phyloP scores from a whole-genome alignment of 2,329 filamentous ascomycete genomes.

The Trichocomaceae sp. region DNA sequence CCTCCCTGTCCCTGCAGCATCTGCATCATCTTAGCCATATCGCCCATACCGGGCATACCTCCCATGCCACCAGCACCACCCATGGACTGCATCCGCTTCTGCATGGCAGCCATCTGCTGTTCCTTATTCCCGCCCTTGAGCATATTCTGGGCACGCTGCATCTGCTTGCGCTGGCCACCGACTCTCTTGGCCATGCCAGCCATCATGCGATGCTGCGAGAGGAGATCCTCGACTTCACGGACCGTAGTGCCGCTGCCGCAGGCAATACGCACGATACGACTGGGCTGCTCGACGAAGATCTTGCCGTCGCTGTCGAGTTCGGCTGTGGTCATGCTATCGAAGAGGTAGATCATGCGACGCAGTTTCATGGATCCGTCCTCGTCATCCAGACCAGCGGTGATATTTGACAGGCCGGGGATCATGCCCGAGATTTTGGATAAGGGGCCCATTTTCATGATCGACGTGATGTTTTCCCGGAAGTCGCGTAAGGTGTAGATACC shows the following conservation, averaged over 20 bases:
- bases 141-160: constrained; percentile 85
- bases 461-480: constrained; percentile 86
- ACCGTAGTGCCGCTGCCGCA: constrained; percentile 86
- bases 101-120: constrained; percentile 93
- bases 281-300: constrained; percentile 85
- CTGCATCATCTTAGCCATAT: constrained; percentile 94
- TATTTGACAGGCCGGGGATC: constrained; percentile 89
- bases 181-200: constrained; percentile 98
- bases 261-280: constrained; percentile 85
- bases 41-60: constrained; percentile 59
- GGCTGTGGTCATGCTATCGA: constrained; percentile 94
- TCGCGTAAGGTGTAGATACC: constrained; percentile 95
- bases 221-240: constrained; percentile 85
- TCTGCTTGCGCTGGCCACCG: constrained; percentile 95
- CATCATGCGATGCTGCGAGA: constrained; percentile 99
- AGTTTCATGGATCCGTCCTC: constrained; percentile 91
- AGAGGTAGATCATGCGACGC: constrained; percentile 98
- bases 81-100: constrained; percentile 90
- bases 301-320: constrained; percentile 95
- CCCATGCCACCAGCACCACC: constrained; percentile 63
- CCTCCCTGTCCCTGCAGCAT: constrained; percentile 76
- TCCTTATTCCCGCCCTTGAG: constrained; percentile 88
- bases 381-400: constrained; percentile 96
- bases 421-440: constrained; percentile 96
- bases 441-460: constrained; percentile 99